Base-by-base conservation (phyloP, 768 basidiomycete species). In the Calocybe gangraenosa region DNA sequence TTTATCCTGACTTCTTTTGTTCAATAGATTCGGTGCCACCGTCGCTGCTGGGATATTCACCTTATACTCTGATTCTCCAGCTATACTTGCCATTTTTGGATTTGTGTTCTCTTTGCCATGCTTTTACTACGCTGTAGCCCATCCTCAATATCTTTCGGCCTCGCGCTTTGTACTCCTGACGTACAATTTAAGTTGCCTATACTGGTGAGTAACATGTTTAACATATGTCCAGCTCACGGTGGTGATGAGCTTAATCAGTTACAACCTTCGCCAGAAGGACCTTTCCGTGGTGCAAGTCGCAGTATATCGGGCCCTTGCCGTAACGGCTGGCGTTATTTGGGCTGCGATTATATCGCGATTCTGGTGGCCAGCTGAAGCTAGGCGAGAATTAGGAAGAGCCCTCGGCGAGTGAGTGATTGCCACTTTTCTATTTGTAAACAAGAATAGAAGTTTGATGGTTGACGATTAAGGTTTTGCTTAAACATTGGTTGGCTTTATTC, bases 401-500 rank as follows among this genome's bases (percentile, higher is more conserved):
- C 73, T 98, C 4, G 85, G 91, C 68, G 93, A 98, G 92, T 95
- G 44, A 50, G 59, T 50, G 11, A 30, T 14, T 7, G 11, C 17
- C n/a, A n/a, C n/a, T n/a, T n/a, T n/a, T n/a, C 13, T 19, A n/a
- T 21, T 15, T 37, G n/a, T 19, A 21, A 2, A 10, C 32, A 8
- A 15, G 13, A 34, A 11, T 28, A 3, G 8, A 43, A 22, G 44
- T 58, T 50, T 18, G 28, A 31, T 22, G 49, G n/a, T n/a, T 13
- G 40, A 41, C 9, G 23, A 7, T 30, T 1, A 53, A 95, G 93
- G 53, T 93, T 95, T 62, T 94, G 91, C 56, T 65, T 96, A 49
- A 92, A 97, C 56, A 78, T 94, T 2, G 92, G 93, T 2, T 96
- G 93, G 84, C 72, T 98, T 35, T 99, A 97, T 64, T 93, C 91